Evolutionary conservation across 805 yeast species (phyloP), one percentile per base, ranked within the genome.

Genomic region (Suhomyces pyralidae): DNA sequence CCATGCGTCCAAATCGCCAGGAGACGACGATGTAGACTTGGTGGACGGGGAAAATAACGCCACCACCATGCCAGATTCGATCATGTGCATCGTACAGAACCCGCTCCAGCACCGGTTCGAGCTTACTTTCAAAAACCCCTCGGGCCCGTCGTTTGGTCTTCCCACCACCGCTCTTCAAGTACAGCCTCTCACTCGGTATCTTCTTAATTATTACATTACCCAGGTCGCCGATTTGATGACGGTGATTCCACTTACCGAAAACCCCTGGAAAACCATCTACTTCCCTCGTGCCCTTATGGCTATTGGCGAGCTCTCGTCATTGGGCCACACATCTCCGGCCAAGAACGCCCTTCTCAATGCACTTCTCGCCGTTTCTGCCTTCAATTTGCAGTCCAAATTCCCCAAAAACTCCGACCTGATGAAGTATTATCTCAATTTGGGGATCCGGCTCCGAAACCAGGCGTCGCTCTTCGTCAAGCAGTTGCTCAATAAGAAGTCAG

Each of bases 191-290:
- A 82, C 96, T 0, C 69, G 94, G 45, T 88, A 84, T 62, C 70
- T 90, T 40, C 70, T 90, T 46, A 84, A 84, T 55, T 83, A 90
- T 62, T 90, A 89, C 65, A 78, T 82, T 15, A 81, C 85, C 15
- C 82, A 84, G 57, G 94, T 90, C 1, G 93, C 93, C 0, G 94
- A 88, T 64, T 68, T 83, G 50, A 85, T 86, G 90, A 82, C 90
- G 0, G 90, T 85, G 3, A 81, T 85, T 20, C 82, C 84, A 0
- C 75, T 84, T 48, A 82, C 88, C 0, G 87, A 85, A 55, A 90
- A 88, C 63, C 96, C 96, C 0, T 90, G 96, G 96, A 86, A 86
- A 60, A 83, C 86, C 2, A 82, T 89, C n/a, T 90, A 88, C 67
- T 83, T 90, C 55, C 96, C 96, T 0, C 69, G 94, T 48, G 96